These are phyloP conservation scores for Curvularia eragrostidis DNA, from an alignment of 2,329 filamentous ascomycete species.

Conservation along the genomic window DNA sequence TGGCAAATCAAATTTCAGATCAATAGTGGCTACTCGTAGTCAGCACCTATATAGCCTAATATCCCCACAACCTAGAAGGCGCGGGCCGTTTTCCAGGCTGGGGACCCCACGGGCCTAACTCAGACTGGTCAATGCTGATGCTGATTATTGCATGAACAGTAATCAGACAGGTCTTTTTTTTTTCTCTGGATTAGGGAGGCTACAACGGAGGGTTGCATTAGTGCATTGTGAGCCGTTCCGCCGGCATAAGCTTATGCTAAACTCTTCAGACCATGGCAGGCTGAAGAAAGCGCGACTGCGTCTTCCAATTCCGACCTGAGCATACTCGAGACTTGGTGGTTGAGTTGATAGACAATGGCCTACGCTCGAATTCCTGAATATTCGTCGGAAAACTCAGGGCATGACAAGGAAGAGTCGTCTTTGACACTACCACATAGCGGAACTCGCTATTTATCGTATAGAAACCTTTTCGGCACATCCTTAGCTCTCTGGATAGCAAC, in stretches of 20 bases:
- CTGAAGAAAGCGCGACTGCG: neutral
- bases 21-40: neutral
- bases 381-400: neutral
- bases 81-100: neutral
- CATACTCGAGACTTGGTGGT: neutral
- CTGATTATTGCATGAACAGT: neutral
- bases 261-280: neutral
- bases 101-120: neutral
- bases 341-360: neutral
- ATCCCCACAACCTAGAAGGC: neutral
- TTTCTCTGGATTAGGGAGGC: neutral
- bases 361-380: constrained; percentile 2
- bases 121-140: constrained; percentile 2
- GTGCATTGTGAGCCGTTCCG: neutral
- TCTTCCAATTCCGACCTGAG: neutral
- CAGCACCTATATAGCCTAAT: constrained; percentile 12
- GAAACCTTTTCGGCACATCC: constrained; percentile 1
- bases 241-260: constrained; percentile 2
- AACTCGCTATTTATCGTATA: neutral
- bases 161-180: neutral
- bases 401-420: neutral
- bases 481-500: constrained; percentile 7
- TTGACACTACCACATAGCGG: neutral
- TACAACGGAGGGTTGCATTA: neutral
- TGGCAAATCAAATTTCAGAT: neutral